Evolutionary conservation across 176 grass and related monocot species (phyloP).

Genomic region (Pontederia paniculata): DNA sequence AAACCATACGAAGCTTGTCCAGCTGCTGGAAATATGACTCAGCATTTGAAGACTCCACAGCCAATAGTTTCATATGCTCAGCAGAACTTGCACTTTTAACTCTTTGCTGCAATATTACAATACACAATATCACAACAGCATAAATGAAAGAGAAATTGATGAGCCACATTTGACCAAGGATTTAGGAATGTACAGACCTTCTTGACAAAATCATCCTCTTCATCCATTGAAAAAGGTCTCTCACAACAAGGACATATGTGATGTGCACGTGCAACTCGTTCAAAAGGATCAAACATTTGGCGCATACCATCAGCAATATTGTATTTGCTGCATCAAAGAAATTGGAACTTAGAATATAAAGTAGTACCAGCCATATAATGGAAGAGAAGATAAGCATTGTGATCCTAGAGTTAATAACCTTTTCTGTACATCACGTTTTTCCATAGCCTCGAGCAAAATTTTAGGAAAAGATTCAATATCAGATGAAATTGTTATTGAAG

Average conservation of each 20-base stretch:
- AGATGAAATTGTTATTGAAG: slow-evolving; percentile 32
- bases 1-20: slow-evolving; percentile 52
- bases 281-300: slow-evolving; percentile 77
- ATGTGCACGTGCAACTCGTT: slow-evolving; percentile 56
- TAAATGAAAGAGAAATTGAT: too few species aligned
- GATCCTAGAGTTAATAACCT: slow-evolving; percentile 23
- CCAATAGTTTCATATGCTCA: slow-evolving; percentile 50
- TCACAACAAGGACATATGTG: slow-evolving; percentile 90
- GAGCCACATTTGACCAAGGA: too few species aligned
- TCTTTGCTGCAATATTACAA: slow-evolving; percentile 63
- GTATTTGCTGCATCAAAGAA: slow-evolving; percentile 37
- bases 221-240: slow-evolving; percentile 70
- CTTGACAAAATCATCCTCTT: slow-evolving; percentile 75
- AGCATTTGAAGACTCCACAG: slow-evolving; percentile 46
- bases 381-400: background rate
- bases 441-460: slow-evolving; percentile 59
- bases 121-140: background rate
- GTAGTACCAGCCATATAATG: too few species aligned
- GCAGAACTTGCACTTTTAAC: slow-evolving; percentile 46
- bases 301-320: slow-evolving; percentile 67
- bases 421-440: slow-evolving; percentile 80
- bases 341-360: slow-evolving; percentile 9
- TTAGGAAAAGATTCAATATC: slow-evolving; percentile 52
- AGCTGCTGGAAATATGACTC: slow-evolving; percentile 70
- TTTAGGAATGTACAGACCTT: slow-evolving; percentile 40